Conservation (phyloP, 73 alveolate species). For the Uronychia binucleata region DNA sequence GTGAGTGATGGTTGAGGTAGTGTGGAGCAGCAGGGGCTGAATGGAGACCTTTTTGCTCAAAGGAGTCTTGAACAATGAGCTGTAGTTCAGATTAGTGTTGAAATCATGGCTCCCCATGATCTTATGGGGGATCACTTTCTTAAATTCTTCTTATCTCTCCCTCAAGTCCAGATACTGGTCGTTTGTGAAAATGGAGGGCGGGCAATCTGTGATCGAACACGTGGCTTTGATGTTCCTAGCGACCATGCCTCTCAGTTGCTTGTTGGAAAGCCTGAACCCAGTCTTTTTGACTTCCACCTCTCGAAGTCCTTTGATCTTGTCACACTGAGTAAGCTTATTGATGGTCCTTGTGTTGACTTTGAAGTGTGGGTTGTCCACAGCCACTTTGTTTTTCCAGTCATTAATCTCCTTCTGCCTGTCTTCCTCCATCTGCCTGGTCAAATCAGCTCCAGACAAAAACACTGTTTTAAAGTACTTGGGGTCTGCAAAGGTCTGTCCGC, state of each 20-base stretch:
- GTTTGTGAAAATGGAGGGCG: constrained; percentile 44
- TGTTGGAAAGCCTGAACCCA: constrained; percentile 48
- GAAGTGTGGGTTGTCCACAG: constrained; percentile 62
- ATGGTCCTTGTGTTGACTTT: constrained; percentile 54
- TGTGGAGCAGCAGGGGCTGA: no score
- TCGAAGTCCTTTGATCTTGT: constrained; percentile 37
- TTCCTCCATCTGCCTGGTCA: constrained; percentile 46
- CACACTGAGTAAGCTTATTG: constrained; percentile 19
- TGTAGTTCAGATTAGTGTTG: constrained; percentile 55
- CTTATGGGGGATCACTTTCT: not conserved
- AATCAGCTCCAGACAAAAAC: constrained; percentile 69
- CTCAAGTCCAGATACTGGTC: constrained; percentile 1
- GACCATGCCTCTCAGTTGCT: constrained; percentile 26
- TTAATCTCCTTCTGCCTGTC: constrained; percentile 40
- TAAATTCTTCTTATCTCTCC: not conserved
- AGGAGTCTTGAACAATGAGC: constrained; percentile 35
- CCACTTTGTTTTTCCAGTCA: constrained; percentile 51
- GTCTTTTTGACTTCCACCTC: constrained; percentile 57
- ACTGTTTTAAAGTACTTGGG: constrained; percentile 65
- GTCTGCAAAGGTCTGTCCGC: constrained; percentile 42
- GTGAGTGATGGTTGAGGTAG: no score
- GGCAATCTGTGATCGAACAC: constrained; percentile 14
- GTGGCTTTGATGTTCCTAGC: constrained; percentile 37
- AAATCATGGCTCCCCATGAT: constrained; percentile 22
- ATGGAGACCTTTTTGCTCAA: constrained; percentile 50